Evolutionary conservation across 2,329 filamentous ascomycete genomes (phyloP).

Genomic region (Neofusicoccum cordaticola): DNA sequence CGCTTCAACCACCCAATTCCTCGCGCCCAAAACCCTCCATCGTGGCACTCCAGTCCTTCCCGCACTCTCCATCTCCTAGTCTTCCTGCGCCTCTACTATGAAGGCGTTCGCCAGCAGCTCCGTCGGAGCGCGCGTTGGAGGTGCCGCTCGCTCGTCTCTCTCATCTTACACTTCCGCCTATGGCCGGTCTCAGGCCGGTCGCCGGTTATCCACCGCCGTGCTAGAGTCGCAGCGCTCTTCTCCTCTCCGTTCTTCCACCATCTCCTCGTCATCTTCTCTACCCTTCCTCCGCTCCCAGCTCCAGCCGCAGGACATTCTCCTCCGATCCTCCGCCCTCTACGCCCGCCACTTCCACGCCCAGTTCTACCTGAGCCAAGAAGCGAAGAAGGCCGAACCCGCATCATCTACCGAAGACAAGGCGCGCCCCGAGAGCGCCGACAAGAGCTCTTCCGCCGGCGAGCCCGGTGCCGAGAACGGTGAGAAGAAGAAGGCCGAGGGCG

Average conservation of each 20-base stretch:
- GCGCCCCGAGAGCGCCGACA: conserved; percentile 27
- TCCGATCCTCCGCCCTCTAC: conserved; percentile 42
- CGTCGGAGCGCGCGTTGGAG: conserved; percentile 41
- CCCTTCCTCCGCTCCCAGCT: conserved; percentile 44
- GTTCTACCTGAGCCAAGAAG: conserved; percentile 31
- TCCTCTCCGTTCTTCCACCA: conserved; percentile 23
- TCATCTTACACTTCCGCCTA: conserved; percentile 38
- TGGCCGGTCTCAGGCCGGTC: conserved; percentile 48
- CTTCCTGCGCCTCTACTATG: conserved; percentile 37
- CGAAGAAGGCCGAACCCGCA: conserved; percentile 26
- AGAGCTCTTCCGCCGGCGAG: conserved; percentile 36
- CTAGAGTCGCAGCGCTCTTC: conserved; percentile 24
- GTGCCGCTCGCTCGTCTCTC: conserved; percentile 32
- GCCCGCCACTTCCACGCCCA: conserved; percentile 46
- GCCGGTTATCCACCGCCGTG: conserved; percentile 42
- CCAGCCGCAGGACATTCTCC: conserved; percentile 38
- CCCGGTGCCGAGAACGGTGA: conserved; percentile 26
- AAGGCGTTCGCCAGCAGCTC: conserved; percentile 40
- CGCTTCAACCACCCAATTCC: conserved; percentile 9
- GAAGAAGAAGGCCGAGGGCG: conserved; percentile 33
- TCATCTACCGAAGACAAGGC: conserved; percentile 25
- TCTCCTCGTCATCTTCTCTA: conserved; percentile 26
- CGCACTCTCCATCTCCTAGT: background rate
- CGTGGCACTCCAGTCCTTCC: background rate
- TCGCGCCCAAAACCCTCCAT: background rate